These are phyloP conservation scores for Insectozyma bohioensis DNA, from an alignment of 1,139 yeast genomes.

Conservation along the genomic window DNA sequence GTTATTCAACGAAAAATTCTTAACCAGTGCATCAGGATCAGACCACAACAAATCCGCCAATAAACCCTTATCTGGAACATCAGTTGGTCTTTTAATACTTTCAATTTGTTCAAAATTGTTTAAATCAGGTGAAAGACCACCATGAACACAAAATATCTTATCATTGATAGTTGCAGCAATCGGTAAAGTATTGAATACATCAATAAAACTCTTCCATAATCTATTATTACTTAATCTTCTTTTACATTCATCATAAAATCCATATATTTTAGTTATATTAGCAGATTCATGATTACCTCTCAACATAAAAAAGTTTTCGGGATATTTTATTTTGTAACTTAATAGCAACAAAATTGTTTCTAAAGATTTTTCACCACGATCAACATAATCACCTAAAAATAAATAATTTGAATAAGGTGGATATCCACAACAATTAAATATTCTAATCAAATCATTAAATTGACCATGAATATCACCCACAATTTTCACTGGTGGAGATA, in stretches of 20 bases:
- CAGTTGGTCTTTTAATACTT: slow-evolving; percentile 76
- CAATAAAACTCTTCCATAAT: slow-evolving; percentile 75
- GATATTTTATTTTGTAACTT: slow-evolving; percentile 77
- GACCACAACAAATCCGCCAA: slow-evolving; percentile 86
- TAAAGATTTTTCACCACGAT: slow-evolving; percentile 79
- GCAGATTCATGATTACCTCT: slow-evolving; percentile 89
- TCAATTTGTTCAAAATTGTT: slow-evolving; percentile 65
- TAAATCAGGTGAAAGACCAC: slow-evolving; percentile 81
- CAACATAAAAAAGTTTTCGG: slow-evolving; percentile 78
- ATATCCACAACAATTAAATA: slow-evolving; percentile 73
- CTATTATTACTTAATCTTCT: slow-evolving; percentile 60
- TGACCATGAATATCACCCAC: slow-evolving; percentile 92
- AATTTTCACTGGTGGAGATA: slow-evolving; percentile 82
- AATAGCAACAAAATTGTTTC: slow-evolving; percentile 73
- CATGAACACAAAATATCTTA: slow-evolving; percentile 85
- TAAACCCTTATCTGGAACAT: slow-evolving; percentile 80
- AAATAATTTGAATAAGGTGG: slow-evolving; percentile 80
- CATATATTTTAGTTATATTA: slow-evolving; percentile 79
- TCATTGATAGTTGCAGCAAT: slow-evolving; percentile 86
- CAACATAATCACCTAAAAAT: slow-evolving; percentile 84
- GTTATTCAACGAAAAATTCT: slow-evolving; percentile 39
- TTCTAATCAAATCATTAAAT: slow-evolving; percentile 70
- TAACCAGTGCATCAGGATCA: slow-evolving; percentile 70
- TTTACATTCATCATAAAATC: slow-evolving; percentile 87
- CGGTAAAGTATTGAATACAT: slow-evolving; percentile 82